phyloP scores from a whole-genome alignment of 1,284 basidiomycete genomes.

The Apiotrichum montevideense region DNA sequence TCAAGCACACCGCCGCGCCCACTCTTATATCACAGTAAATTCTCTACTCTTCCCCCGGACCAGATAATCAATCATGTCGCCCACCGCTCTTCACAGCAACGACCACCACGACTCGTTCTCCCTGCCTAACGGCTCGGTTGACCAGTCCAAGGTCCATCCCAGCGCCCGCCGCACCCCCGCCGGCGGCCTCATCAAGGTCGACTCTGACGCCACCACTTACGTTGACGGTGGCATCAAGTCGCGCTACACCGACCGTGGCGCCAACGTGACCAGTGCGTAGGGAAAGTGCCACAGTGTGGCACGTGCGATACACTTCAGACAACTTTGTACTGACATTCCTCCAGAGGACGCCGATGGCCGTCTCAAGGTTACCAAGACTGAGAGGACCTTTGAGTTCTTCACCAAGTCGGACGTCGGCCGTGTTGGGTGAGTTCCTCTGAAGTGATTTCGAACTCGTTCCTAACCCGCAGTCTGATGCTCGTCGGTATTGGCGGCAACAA shows the following conservation, averaged over 20 bases:
- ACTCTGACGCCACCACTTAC: constrained; percentile 75
- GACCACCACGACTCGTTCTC: constrained; percentile 43
- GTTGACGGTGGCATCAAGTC: constrained; percentile 71
- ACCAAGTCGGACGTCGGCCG: constrained; percentile 80
- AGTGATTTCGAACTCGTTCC: background rate
- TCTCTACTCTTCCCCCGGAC: constrained; percentile 7
- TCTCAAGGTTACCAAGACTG: constrained; percentile 64
- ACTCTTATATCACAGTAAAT: constrained; percentile 38
- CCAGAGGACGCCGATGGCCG: constrained; percentile 57
- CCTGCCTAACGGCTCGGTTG: constrained; percentile 59
- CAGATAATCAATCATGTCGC: constrained; percentile 36
- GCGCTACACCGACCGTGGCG: constrained; percentile 76
- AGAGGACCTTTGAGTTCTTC: constrained; percentile 81
- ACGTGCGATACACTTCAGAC: background rate
- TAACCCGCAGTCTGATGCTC: constrained; percentile 77
- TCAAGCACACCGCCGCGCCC: constrained; percentile 47
- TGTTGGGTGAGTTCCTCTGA: constrained; percentile 68
- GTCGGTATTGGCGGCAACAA: constrained; percentile 97
- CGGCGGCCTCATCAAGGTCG: constrained; percentile 62
- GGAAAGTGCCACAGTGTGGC: background rate
- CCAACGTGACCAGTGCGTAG: constrained; percentile 55
- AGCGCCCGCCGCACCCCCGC: constrained; percentile 68
- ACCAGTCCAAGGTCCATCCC: constrained; percentile 66
- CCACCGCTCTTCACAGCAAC: constrained; percentile 38
- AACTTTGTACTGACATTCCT: background rate